phyloP scores from a whole-genome alignment of 2,329 filamentous ascomycete genomes.

The Diaporthe eres region DNA sequence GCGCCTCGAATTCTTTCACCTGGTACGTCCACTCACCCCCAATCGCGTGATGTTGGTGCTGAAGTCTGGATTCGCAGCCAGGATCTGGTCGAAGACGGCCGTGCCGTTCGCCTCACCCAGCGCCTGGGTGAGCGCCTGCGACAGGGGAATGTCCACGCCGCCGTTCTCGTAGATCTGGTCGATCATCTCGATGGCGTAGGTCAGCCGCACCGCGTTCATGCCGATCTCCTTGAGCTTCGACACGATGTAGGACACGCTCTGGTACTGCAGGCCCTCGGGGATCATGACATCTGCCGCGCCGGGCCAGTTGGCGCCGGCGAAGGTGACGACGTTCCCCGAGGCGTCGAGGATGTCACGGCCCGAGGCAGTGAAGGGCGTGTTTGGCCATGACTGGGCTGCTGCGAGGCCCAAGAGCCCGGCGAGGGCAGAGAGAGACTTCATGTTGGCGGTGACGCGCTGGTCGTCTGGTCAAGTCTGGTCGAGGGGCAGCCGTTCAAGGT shows the following conservation, averaged over 20 bases:
- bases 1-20: too few species aligned
- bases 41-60: slow-evolving; percentile 62
- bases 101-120: slow-evolving; percentile 64
- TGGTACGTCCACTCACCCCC: slow-evolving; percentile 47
- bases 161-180: slow-evolving; percentile 60
- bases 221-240: slow-evolving; percentile 64
- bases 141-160: slow-evolving; percentile 54
- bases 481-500: not conserved
- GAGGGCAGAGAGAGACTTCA: slow-evolving; percentile 28
- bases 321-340: slow-evolving; percentile 53
- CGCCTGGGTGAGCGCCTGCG: slow-evolving; percentile 53
- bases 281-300: slow-evolving; percentile 68
- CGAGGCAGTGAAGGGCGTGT: slow-evolving; percentile 41
- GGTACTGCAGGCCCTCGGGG: slow-evolving; percentile 68
- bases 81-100: slow-evolving; percentile 58
- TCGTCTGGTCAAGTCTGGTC: not conserved
- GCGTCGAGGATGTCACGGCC: slow-evolving; percentile 50
- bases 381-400: slow-evolving; percentile 39
- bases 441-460: slow-evolving; percentile 5
- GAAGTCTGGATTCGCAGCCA: slow-evolving; percentile 65
- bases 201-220: slow-evolving; percentile 69
- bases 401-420: slow-evolving; percentile 28
- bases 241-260: slow-evolving; percentile 63
- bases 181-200: slow-evolving; percentile 70
- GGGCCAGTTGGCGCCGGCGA: slow-evolving; percentile 67